Conservation (phyloP, 1,284 basidiomycete genomes). For the Cryptococcus sp. region DNA sequence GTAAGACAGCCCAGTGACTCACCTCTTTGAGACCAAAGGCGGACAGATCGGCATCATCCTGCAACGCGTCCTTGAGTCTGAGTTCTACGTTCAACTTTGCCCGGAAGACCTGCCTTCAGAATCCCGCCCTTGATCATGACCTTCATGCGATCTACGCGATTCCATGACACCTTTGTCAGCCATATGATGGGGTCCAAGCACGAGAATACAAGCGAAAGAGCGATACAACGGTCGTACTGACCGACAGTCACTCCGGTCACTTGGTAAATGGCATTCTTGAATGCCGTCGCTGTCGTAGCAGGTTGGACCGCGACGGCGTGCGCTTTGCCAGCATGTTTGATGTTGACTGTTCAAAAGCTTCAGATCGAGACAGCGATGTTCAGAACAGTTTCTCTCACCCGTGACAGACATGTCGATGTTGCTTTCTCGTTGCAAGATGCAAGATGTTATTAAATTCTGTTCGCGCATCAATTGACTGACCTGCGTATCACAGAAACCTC, state of each 20-base stretch:
- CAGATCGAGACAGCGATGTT: background rate
- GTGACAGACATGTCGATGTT: no score
- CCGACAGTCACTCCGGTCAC: constrained; percentile 75
- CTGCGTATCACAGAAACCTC: no score
- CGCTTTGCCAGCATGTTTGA: constrained; percentile 88
- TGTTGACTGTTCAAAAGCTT: constrained; percentile 59
- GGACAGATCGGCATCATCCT: constrained; percentile 84
- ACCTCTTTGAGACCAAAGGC: constrained; percentile 47
- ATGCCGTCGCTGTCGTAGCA: constrained; percentile 59
- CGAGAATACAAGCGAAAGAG: no score
- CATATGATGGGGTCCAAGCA: background rate
- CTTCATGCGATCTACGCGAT: constrained; percentile 76
- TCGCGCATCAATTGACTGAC: no score
- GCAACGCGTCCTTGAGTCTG: background rate
- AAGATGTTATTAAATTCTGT: no score
- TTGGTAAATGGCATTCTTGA: constrained; percentile 81
- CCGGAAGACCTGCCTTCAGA: constrained; percentile 23
- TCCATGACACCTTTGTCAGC: constrained; percentile 5
- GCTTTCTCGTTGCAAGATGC: no score
- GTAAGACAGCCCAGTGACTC: constrained; percentile 1
- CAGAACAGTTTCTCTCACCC: no score
- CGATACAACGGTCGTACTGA: constrained; percentile 16
- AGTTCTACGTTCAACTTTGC: background rate
- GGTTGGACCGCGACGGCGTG: constrained; percentile 59
- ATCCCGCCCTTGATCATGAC: constrained; percentile 93